Conservation (phyloP, 139 green algal genomes). For the Micromonas commoda region DNA sequence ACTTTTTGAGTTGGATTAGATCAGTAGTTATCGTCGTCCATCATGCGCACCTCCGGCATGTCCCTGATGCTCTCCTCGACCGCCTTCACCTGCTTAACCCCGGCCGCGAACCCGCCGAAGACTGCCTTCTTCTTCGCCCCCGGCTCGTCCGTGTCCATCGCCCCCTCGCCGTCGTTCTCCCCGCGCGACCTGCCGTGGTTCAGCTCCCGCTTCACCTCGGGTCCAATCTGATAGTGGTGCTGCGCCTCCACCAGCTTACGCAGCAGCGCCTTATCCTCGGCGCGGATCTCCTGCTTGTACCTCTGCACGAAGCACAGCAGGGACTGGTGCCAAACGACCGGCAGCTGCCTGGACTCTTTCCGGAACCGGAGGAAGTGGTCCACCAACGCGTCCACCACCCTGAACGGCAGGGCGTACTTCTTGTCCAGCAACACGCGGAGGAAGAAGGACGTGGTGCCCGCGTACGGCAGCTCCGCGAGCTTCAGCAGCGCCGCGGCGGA, state of each 20-base stretch:
- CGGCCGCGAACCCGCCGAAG: neutral
- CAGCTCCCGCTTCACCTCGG: slow-evolving; percentile 84
- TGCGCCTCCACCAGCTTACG: slow-evolving; percentile 66
- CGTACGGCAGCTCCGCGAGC: slow-evolving; percentile 85
- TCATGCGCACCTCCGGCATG: slow-evolving; percentile 8
- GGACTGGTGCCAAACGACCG: slow-evolving; percentile 96
- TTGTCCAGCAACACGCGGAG: slow-evolving; percentile 96
- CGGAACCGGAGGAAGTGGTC: slow-evolving; percentile 65
- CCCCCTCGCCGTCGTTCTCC: neutral
- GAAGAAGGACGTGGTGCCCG: slow-evolving; percentile 94
- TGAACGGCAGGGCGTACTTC: slow-evolving; percentile 95
- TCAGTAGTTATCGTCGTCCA: slow-evolving; percentile 1
- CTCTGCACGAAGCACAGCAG: slow-evolving; percentile 92
- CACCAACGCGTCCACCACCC: slow-evolving; percentile 54
- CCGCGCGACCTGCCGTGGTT: slow-evolving; percentile 14
- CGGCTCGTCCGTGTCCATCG: neutral
- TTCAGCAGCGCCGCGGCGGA: slow-evolving; percentile 79
- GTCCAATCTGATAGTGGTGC: slow-evolving; percentile 79
- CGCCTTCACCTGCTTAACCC: neutral
- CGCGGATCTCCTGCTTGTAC: slow-evolving; percentile 83
- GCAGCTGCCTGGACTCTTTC: slow-evolving; percentile 76
- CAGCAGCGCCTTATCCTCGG: slow-evolving; percentile 71
- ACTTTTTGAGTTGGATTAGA: too few relatives aligned
- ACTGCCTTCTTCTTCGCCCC: neutral
- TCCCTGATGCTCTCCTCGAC: neutral